Conservation (phyloP, 73 alveolate species). For the Symbiodinium pilosum region DNA sequence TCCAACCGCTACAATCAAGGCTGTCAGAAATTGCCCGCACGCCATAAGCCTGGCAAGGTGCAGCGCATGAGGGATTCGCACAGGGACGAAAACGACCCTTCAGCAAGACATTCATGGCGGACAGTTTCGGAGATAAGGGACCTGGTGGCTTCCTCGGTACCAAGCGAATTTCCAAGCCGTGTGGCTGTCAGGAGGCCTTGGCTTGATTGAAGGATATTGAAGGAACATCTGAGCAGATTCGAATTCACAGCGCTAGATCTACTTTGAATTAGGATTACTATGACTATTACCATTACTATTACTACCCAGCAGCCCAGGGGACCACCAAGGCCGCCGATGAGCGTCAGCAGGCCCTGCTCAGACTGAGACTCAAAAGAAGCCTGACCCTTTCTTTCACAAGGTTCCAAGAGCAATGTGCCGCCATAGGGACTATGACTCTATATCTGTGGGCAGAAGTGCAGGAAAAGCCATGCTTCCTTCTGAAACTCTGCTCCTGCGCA, state of each 20-base stretch:
- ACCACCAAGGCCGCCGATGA: constrained; percentile 65
- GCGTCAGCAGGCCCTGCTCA: constrained; percentile 46
- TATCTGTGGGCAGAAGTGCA: no score
- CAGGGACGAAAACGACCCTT: neutral
- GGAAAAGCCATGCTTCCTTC: no score
- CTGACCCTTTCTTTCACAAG: no score
- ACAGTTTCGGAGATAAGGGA: neutral
- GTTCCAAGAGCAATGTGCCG: no score
- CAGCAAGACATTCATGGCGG: neutral
- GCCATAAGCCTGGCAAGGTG: constrained; percentile 23
- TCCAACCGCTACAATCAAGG: neutral
- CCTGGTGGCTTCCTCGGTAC: neutral
- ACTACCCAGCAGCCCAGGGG: constrained; percentile 24
- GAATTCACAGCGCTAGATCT: neutral
- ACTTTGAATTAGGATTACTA: neutral
- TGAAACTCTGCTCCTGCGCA: constrained; percentile 32
- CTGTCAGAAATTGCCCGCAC: constrained; percentile 27
- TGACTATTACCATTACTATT: neutral
- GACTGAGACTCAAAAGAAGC: no score
- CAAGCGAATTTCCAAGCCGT: neutral
- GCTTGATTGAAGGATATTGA: neutral
- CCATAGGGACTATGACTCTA: no score
- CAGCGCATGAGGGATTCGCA: neutral
- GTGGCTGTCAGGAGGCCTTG: constrained; percentile 13
- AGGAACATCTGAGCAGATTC: no score